phyloP scores from a whole-genome alignment of 2,329 filamentous ascomycete genomes.

The Setomelanomma holmii region DNA sequence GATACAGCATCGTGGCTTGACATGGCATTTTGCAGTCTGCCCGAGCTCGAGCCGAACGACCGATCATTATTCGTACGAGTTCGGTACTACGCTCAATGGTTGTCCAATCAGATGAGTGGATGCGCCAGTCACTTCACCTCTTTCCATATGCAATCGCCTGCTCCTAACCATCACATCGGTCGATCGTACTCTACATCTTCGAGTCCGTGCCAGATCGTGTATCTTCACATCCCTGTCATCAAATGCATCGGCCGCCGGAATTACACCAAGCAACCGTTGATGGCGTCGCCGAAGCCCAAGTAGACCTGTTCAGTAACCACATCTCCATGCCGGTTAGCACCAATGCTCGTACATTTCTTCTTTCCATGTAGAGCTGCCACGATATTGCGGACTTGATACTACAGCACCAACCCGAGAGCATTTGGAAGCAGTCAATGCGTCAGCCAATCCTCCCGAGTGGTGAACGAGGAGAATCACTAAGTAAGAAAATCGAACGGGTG shows the following conservation, averaged over 20 bases:
- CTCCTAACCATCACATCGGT: no score
- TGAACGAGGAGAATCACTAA: neutral
- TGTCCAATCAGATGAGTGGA: neutral
- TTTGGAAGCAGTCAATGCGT: neutral
- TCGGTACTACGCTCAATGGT: neutral
- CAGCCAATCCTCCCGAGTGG: neutral
- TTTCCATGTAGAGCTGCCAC: neutral
- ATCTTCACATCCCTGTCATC: neutral
- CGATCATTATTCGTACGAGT: neutral
- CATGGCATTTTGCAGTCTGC: neutral
- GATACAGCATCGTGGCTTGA: constrained; percentile 3
- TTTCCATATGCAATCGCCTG: neutral
- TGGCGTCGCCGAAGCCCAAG: neutral
- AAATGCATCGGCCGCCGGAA: neutral
- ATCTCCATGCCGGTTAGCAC: neutral
- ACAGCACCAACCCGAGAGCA: neutral
- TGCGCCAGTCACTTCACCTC: neutral
- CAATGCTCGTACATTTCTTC: neutral
- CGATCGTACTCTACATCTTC: no score
- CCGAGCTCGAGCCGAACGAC: constrained; percentile 1
- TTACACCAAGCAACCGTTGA: neutral
- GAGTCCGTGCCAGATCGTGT: no score
- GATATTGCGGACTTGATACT: neutral
- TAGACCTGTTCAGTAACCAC: constrained; percentile 1
- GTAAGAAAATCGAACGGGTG: neutral